phyloP scores from a whole-genome alignment of 1,284 basidiomycete genomes.

The Papiliotrema terrestris region DNA sequence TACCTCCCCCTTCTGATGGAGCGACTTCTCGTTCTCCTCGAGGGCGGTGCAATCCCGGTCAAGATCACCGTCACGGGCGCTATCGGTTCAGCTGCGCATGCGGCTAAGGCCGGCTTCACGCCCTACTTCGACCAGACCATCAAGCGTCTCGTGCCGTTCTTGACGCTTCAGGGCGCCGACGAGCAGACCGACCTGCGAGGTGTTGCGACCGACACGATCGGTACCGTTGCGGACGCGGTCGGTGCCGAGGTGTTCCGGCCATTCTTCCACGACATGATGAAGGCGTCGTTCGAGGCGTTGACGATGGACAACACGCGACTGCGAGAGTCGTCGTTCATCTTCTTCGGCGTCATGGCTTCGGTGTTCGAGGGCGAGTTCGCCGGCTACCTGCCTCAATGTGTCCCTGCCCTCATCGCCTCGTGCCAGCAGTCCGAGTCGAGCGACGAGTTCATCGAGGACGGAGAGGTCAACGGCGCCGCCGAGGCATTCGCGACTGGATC shows the following conservation, averaged over 20 bases:
- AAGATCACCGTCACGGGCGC: constrained; percentile 97
- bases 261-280: constrained; percentile 95
- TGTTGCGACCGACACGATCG: constrained; percentile 96
- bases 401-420: constrained; percentile 80
- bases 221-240: constrained; percentile 96
- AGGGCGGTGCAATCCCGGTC: constrained; percentile 77
- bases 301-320: constrained; percentile 79
- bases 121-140: constrained; percentile 96
- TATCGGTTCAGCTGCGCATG: constrained; percentile 96
- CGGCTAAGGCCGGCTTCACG: constrained; percentile 86
- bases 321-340: constrained; percentile 95
- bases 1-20: constrained; percentile 97
- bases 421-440: constrained; percentile 66
- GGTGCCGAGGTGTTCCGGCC: constrained; percentile 92
- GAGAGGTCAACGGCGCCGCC: constrained; percentile 39
- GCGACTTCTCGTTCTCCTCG: constrained; percentile 81
- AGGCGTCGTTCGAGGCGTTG: constrained; percentile 86
- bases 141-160: constrained; percentile 77
- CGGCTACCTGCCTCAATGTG: constrained; percentile 77
- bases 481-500: constrained; percentile 65
- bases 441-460: constrained; percentile 67
- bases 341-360: constrained; percentile 96
- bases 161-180: constrained; percentile 69
- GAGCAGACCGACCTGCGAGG: constrained; percentile 87
- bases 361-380: constrained; percentile 95